phyloP scores from a whole-genome alignment of 2,329 filamentous ascomycete genomes.

The Conoideocrella luteorostrata region DNA sequence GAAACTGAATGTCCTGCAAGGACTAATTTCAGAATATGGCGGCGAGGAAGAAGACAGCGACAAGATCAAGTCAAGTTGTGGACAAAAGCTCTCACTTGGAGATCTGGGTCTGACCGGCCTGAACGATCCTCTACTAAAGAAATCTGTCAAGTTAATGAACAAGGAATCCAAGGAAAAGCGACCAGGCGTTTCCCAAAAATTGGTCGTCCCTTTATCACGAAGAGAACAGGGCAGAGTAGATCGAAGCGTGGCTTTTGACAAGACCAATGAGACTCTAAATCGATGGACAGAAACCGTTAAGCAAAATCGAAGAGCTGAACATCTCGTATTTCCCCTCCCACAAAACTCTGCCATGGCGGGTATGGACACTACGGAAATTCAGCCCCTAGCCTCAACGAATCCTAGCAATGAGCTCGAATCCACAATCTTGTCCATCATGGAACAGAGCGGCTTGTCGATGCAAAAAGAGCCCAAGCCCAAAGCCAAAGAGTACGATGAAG shows the following conservation, averaged over 20 bases:
- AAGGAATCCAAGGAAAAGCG: constrained; percentile 50
- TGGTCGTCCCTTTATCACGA: constrained; percentile 76
- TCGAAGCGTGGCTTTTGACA: constrained; percentile 75
- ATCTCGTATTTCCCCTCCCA: constrained; percentile 78
- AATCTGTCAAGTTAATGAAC: constrained; percentile 68
- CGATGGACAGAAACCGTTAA: constrained; percentile 96
- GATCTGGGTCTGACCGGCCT: constrained; percentile 67
- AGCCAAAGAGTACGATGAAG: constrained; percentile 59
- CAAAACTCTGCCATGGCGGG: constrained; percentile 60
- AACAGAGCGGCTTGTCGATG: constrained; percentile 72
- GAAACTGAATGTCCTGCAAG: constrained; percentile 59
- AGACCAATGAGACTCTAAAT: constrained; percentile 84
- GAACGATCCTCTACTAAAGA: constrained; percentile 69
- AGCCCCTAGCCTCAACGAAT: constrained; percentile 55
- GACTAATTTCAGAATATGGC: constrained; percentile 62
- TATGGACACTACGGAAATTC: constrained; percentile 55
- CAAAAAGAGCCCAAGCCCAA: constrained; percentile 38
- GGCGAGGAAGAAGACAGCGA: constrained; percentile 54
- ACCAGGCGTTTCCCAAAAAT: constrained; percentile 52
- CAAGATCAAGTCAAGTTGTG: constrained; percentile 35
- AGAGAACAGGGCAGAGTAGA: constrained; percentile 82
- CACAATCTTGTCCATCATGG: constrained; percentile 81
- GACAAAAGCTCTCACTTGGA: constrained; percentile 64
- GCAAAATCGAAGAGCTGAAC: constrained; percentile 84
- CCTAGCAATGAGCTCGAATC: constrained; percentile 76